Evolutionary conservation across 306 rosid species (phyloP).

Genomic region (Quercus mongolica): DNA sequence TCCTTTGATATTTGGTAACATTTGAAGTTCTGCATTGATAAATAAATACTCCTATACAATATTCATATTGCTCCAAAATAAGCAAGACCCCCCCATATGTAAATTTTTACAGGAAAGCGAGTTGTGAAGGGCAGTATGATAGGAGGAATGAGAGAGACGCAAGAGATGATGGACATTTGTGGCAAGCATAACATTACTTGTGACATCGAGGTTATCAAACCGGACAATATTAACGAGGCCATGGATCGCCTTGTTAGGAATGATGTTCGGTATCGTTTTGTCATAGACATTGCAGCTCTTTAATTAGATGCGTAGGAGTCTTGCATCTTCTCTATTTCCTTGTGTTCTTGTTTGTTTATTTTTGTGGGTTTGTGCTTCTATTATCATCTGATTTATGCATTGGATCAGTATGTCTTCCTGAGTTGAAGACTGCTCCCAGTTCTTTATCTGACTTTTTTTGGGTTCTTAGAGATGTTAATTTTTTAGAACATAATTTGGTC

Average conservation of each 20-base stretch:
- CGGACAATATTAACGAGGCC: slow-evolving; percentile 48
- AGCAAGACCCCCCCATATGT: not conserved
- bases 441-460: too few relatives aligned
- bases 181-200: slow-evolving; percentile 59
- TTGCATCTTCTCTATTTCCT: not conserved
- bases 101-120: slow-evolving; percentile 44
- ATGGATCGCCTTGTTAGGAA: slow-evolving; percentile 45
- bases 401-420: too few relatives aligned
- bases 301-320: not conserved
- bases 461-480: too few relatives aligned
- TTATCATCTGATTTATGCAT: too few relatives aligned
- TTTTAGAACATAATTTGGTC: too few relatives aligned
- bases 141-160: slow-evolving; percentile 66
- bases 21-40: not conserved
- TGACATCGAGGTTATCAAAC: slow-evolving; percentile 50
- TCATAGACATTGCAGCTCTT: slow-evolving; percentile 46
- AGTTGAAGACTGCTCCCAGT: too few relatives aligned
- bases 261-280: slow-evolving; percentile 70
- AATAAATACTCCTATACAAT: not conserved
- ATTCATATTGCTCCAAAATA: not conserved
- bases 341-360: not conserved
- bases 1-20: slow-evolving; percentile 64
- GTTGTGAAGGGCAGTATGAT: slow-evolving; percentile 73
- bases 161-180: slow-evolving; percentile 65
- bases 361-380: too few relatives aligned